Evolutionary conservation across 2,329 filamentous ascomycete species (phyloP), one percentile per base, ranked within the genome.

Genomic region (Claviceps quebecensis): DNA sequence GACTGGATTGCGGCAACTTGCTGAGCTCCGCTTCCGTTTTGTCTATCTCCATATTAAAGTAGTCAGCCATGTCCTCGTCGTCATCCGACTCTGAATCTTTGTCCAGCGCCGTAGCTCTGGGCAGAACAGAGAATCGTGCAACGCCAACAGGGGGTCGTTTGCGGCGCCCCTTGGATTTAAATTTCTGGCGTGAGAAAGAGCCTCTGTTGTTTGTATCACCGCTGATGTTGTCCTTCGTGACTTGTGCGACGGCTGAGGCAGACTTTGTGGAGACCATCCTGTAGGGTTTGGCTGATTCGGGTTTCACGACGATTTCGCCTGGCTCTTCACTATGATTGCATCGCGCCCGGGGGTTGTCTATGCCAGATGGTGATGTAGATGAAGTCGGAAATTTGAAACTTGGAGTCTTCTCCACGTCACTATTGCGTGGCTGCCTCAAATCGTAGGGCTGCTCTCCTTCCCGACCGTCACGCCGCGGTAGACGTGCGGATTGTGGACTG

Each of bases 51-150:
- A 67, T 67, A 49, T 73, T 69, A 50, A 81, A 78, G 53, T 76
- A 76, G 49, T 77, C 75, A 17, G 72, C 76, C 66, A 80, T 75
- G 45, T 77, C 74, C 47, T 80, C 77, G 52, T 81, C 77, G 44
- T 80, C 75, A 48, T 80, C 76, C 0, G 75, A 78, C 45, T 75
- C 73, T 2, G 65, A 67, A 39, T 62, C 63, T 47, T 66, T 61
- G 38, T 66, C 63, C 22, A 58, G 56, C 2, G 55, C 55, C 1
- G 60, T 56, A 49, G 63, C 60, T 52, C 68, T 71, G 7, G 65
- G 61, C 2, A 72, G 70, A 22, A 75, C 48, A 19, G 66, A 62
- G 48, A 74, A 69, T 47, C 62, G 66, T 6, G 69, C 65, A 17
- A 65, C 60, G 14, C 61, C 59, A 13, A 72, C 53, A 14, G 49